These are phyloP conservation scores for Dipodascus albidus DNA, from an alignment of 805 yeast genomes.

Conservation along the genomic window DNA sequence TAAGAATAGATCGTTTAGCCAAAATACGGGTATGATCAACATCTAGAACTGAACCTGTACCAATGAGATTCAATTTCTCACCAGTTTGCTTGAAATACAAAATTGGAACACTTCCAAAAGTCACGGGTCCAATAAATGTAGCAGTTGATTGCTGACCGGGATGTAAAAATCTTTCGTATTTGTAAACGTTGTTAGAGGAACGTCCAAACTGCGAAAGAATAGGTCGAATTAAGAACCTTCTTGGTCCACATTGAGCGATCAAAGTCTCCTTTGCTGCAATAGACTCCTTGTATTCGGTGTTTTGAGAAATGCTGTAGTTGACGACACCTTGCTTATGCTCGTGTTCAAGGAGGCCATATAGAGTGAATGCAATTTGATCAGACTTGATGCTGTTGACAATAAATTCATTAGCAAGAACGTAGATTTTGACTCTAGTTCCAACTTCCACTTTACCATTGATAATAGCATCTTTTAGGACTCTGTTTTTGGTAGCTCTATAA, in stretches of 20 bases:
- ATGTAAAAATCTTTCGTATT: constrained; percentile 73
- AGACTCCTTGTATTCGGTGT: constrained; percentile 80
- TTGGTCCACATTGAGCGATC: constrained; percentile 85
- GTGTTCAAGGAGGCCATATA: constrained; percentile 68
- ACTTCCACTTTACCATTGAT: constrained; percentile 35
- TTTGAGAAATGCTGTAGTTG: constrained; percentile 69
- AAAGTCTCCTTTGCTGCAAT: constrained; percentile 72
- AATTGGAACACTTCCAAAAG: constrained; percentile 70
- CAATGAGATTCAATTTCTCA: constrained; percentile 48
- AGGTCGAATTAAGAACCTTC: constrained; percentile 77
- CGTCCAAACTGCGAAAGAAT: constrained; percentile 63
- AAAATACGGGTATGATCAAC: constrained; percentile 75
- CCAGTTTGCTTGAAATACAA: constrained; percentile 51
- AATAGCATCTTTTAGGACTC: constrained; percentile 47
- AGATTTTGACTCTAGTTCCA: constrained; percentile 56
- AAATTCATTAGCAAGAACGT: constrained; percentile 34
- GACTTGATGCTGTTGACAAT: constrained; percentile 46
- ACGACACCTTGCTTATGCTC: constrained; percentile 81
- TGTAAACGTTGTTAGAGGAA: constrained; percentile 76
- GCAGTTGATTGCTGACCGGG: constrained; percentile 67
- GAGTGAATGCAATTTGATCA: constrained; percentile 38
- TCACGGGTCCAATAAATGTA: constrained; percentile 77
- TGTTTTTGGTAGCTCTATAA: constrained; percentile 64
- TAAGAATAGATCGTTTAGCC: constrained; percentile 79
- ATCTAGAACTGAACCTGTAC: constrained; percentile 82